These are phyloP conservation scores for Quercus cerris DNA, from an alignment of 306 rosid species.

Conservation along the genomic window DNA sequence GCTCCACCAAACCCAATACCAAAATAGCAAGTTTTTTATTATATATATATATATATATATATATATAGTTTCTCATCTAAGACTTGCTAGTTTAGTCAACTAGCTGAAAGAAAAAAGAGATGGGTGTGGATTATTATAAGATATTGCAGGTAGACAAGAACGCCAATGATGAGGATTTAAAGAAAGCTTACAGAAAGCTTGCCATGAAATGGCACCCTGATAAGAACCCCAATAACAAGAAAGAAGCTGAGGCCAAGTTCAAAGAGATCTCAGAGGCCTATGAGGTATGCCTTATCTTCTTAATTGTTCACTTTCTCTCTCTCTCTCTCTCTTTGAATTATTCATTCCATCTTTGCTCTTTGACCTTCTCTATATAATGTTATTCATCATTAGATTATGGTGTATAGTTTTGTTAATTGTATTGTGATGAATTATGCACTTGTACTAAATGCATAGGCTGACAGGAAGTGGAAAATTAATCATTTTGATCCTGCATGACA, in stretches of 20 bases:
- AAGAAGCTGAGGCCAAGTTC: constrained; percentile 75
- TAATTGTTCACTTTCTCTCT: neutral
- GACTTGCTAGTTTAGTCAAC: neutral
- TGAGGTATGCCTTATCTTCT: constrained; percentile 38
- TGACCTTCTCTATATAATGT: neutral
- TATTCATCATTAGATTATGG: neutral
- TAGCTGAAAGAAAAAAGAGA: constrained; percentile 8
- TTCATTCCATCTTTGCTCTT: neutral
- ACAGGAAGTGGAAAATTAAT: neutral
- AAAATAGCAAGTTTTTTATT: neutral
- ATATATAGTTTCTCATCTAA: neutral
- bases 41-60: too few species aligned
- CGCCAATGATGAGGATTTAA: constrained; percentile 74
- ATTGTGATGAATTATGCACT: too few species aligned
- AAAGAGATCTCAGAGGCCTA: constrained; percentile 88
- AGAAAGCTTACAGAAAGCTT: constrained; percentile 84
- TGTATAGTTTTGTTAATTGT: neutral
- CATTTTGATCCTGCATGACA: neutral
- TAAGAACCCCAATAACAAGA: constrained; percentile 75
- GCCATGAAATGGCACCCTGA: constrained; percentile 99
- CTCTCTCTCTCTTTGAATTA: neutral
- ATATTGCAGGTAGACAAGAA: constrained; percentile 69
- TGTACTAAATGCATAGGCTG: neutral
- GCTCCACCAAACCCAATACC: neutral
- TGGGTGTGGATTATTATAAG: constrained; percentile 86